phyloP scores from a whole-genome alignment of 192 early-diverging fungal species.

The Coemansia sp. region DNA sequence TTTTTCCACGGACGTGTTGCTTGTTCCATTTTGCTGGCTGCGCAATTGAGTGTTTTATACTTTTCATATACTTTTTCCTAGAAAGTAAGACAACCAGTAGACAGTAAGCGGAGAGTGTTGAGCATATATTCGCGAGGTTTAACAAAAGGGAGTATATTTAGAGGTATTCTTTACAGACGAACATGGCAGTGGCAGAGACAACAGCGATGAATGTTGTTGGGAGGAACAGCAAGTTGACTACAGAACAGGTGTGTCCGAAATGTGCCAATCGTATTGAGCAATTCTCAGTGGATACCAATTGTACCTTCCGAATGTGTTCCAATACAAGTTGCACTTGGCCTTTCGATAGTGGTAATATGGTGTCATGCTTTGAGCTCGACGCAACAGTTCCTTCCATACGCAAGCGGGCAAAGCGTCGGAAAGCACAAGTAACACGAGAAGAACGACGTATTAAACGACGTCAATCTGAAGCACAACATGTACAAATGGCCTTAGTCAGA shows the following conservation, averaged over 20 bases:
- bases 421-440: constrained; percentile 16
- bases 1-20: background rate
- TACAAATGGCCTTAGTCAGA: background rate
- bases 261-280: constrained; percentile 25
- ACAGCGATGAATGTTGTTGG: background rate
- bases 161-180: background rate
- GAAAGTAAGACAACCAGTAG: background rate
- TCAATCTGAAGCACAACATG: constrained; percentile 3
- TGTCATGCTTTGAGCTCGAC: constrained; percentile 40
- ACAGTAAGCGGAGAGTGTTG: background rate
- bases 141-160: too few species aligned
- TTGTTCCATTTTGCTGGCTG: too few species aligned
- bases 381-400: constrained; percentile 36
- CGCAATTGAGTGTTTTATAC: background rate
- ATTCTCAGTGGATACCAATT: constrained; percentile 49
- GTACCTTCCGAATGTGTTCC: constrained; percentile 43
- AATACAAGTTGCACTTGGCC: constrained; percentile 46
- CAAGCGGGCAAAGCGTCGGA: constrained; percentile 43
- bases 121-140: too few species aligned
- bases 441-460: constrained; percentile 18
- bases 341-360: constrained; percentile 32
- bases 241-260: constrained; percentile 24
- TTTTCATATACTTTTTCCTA: background rate
- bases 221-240: background rate
- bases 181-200: constrained; percentile 5